Evolutionary conservation across 2,329 filamentous ascomycete species (phyloP).

Genomic region (Fusarium sp.): DNA sequence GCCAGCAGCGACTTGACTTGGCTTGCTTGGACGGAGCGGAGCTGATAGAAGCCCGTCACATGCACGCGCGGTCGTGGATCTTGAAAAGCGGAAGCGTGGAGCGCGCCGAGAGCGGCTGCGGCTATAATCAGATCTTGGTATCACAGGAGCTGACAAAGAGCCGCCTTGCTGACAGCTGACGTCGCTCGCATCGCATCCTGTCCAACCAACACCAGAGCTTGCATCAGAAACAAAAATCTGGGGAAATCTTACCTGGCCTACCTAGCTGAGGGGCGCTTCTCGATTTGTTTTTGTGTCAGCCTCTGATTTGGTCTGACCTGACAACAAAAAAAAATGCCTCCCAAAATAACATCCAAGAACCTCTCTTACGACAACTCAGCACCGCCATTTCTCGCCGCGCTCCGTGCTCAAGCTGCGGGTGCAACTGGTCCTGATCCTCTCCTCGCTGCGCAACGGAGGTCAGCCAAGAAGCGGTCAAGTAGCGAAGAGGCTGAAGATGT

Average conservation of each 20-base stretch:
- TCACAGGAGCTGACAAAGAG: constrained; percentile 30
- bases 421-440: constrained; percentile 61
- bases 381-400: constrained; percentile 66
- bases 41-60: neutral
- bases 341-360: constrained; percentile 74
- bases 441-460: constrained; percentile 58
- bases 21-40: neutral
- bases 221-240: constrained; percentile 1
- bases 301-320: neutral
- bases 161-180: constrained; percentile 13
- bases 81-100: constrained; percentile 5
- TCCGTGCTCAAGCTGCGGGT: constrained; percentile 61
- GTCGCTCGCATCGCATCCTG: constrained; percentile 11
- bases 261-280: neutral
- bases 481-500: constrained; percentile 79
- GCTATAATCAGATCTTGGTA: constrained; percentile 5
- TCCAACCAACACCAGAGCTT: constrained; percentile 20
- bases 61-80: constrained; percentile 12
- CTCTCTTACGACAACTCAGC: constrained; percentile 68
- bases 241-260: neutral
- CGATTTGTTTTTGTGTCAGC: constrained; percentile 1
- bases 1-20: neutral
- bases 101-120: constrained; percentile 3
- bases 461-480: constrained; percentile 62
- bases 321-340: constrained; percentile 51